Evolutionary conservation across 208 protist genomes (phyloP), one percentile per base, ranked within the genome.

Genomic region (Crithidia fasciculata): DNA sequence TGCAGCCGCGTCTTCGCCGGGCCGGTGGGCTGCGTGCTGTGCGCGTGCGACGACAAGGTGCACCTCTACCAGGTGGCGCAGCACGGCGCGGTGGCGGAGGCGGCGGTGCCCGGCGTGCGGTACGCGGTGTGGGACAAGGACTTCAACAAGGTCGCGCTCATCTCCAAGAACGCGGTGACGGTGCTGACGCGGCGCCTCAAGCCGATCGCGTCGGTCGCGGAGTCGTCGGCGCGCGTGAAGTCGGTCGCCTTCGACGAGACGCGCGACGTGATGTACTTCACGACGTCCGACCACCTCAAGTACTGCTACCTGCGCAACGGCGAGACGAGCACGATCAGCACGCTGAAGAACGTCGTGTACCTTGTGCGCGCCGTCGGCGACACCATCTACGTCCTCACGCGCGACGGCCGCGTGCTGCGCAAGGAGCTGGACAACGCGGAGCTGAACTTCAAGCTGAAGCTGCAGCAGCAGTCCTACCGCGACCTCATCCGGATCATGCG

Each of bases 201-300:
- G 60, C 87, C 84, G 15, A 88, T 98, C 60, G 92, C 92, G 67
- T 93, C 81, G 54, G 73, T 99, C 8, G 53, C 95, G 54, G 98
- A 99, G 87, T 74, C 81, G 45, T 96, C 85, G n/a, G 89, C 97
- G 12, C 83, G 93, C 28, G 95, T 99, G 62, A 99, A 99, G 88
- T 96, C 87, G 50, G 98, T 90, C 70, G 94, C 76, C 28, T 97
- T 97, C 69, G 90, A 97, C 64, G 90, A 95, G 65, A 84, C 81
- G 56, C 85, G 97, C 71, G 93, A 99, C 44, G 91, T 99, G 7
- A 97, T 99, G 50, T 95, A 99, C 64, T 99, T 99, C 86, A 98
- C 96, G 15, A 99, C 99, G 4, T 82, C 91, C 2, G 98, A 98
- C 83, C 99, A 99, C 81, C 92, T 99, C 58, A 99, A 99, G 78